Evolutionary conservation across 257 asterid species (phyloP).

Genomic region (Solanum microdontum): DNA sequence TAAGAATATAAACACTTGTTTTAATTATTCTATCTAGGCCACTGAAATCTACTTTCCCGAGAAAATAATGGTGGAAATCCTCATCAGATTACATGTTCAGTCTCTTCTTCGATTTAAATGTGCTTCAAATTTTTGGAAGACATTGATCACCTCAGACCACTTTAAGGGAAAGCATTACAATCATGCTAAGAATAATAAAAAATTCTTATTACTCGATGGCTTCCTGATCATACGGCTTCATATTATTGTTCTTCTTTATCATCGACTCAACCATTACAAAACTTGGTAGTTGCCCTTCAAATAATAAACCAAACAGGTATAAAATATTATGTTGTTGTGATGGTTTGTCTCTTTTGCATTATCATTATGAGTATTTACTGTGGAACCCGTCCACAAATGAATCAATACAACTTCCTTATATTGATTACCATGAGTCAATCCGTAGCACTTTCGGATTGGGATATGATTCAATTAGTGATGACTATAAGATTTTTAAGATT

Average conservation of each 20-base stretch:
- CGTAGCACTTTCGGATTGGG: neutral
- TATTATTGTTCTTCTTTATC: neutral
- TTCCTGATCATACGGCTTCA: neutral
- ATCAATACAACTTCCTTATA: neutral
- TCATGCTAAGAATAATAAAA: neutral
- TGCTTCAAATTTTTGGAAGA: neutral
- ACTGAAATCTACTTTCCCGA: neutral
- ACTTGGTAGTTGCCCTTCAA: neutral
- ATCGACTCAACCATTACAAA: neutral
- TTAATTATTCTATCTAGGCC: neutral
- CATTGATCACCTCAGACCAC: neutral
- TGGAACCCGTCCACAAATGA: neutral
- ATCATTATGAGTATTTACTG: rapidly evolving
- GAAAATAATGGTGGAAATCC: neutral
- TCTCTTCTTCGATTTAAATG: neutral
- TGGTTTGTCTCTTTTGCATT: neutral
- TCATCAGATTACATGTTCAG: neutral
- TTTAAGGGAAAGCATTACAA: neutral
- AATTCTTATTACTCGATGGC: neutral
- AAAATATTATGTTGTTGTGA: neutral
- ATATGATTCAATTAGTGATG: neutral
- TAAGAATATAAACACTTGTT: no score
- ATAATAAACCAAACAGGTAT: neutral
- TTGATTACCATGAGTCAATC: neutral
- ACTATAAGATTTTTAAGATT: neutral